Evolutionary conservation across 1,139 yeast species (phyloP).

Genomic region (Scheffersomyces titani): DNA sequence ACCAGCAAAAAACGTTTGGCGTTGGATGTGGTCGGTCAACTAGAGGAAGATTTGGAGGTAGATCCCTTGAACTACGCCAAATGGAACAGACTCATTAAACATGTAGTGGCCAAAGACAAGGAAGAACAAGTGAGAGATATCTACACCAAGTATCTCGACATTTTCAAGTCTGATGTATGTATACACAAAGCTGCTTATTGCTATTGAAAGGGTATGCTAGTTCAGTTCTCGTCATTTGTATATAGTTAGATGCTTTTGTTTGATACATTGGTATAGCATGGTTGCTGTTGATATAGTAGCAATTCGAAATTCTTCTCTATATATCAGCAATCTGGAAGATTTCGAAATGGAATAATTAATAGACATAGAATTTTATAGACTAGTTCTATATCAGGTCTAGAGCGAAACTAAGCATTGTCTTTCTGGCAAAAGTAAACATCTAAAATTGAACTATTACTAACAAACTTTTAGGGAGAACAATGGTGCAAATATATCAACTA

Average conservation of each 20-base stretch:
- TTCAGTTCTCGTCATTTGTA: not conserved
- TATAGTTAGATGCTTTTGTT: not conserved
- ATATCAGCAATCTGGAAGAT: not conserved
- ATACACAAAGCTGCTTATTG: slow-evolving; percentile 1
- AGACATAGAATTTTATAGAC: not conserved
- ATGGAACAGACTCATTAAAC: slow-evolving; percentile 61
- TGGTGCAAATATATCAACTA: slow-evolving; percentile 77
- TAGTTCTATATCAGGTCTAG: not conserved
- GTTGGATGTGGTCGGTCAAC: slow-evolving; percentile 53
- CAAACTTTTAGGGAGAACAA: slow-evolving; percentile 46
- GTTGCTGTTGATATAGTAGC: not conserved
- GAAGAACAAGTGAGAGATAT: slow-evolving; percentile 61
- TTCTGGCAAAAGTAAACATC: not conserved
- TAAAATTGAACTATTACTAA: slow-evolving; percentile 6
- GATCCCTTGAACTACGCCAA: slow-evolving; percentile 57
- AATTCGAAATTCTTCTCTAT: not conserved
- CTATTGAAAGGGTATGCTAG: not conserved
- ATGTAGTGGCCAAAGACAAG: slow-evolving; percentile 57
- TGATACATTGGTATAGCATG: not conserved
- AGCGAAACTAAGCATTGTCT: not conserved
- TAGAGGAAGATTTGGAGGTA: slow-evolving; percentile 60
- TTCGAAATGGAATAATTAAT: not conserved
- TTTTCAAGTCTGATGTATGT: slow-evolving; percentile 60
- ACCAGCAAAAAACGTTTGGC: slow-evolving; percentile 35
- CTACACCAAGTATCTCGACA: slow-evolving; percentile 60